phyloP scores from a whole-genome alignment of 2,329 filamentous ascomycete genomes.

The Hortaea werneckii region DNA sequence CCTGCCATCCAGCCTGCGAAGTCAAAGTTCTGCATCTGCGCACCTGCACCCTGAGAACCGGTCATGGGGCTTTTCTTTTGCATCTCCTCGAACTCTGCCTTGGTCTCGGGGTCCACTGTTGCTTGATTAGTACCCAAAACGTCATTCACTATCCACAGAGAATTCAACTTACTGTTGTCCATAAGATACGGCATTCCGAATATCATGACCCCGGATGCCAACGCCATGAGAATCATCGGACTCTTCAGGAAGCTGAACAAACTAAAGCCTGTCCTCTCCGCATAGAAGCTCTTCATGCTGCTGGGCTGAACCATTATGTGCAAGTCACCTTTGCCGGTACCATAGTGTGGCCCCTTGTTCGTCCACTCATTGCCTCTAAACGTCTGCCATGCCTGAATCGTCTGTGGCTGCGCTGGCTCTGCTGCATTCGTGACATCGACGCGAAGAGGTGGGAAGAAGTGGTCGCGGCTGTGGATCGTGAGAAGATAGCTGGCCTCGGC shows the following conservation, averaged over 20 bases:
- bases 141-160: too few species aligned
- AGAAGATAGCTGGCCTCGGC: constrained; percentile 66
- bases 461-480: constrained; percentile 65
- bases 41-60: constrained; percentile 33
- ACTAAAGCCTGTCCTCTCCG: constrained; percentile 56
- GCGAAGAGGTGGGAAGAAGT: constrained; percentile 67
- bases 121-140: too few species aligned
- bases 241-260: constrained; percentile 77
- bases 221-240: constrained; percentile 89
- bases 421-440: constrained; percentile 53
- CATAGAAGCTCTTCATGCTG: constrained; percentile 62
- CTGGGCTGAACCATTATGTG: constrained; percentile 53
- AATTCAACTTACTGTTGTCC: constrained; percentile 69
- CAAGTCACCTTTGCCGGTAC: constrained; percentile 32
- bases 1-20: constrained; percentile 60
- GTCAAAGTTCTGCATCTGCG: constrained; percentile 53
- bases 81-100: constrained; percentile 83
- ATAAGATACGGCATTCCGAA: constrained; percentile 91
- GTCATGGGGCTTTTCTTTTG: constrained; percentile 63
- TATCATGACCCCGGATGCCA: constrained; percentile 73
- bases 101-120: constrained; percentile 91
- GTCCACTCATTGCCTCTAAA: constrained; percentile 83
- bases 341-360: constrained; percentile 62
- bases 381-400: constrained; percentile 67
- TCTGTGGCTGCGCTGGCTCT: constrained; percentile 31